These are phyloP conservation scores for Picea glauca DNA, from an alignment of 75 land plant species.

Conservation along the genomic window DNA sequence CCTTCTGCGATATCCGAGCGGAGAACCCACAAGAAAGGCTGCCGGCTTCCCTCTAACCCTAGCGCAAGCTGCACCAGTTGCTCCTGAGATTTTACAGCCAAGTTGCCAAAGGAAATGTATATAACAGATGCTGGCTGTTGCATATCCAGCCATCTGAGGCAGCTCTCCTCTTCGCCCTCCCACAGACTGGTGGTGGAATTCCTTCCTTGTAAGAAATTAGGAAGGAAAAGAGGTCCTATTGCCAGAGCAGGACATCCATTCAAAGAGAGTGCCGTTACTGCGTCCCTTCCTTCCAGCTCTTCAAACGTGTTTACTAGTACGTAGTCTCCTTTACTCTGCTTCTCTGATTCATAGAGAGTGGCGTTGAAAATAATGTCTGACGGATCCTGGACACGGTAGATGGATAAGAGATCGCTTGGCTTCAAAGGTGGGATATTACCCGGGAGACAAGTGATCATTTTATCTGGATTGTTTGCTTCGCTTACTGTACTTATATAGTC, in stretches of 20 bases:
- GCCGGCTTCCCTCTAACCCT: conserved; percentile 43
- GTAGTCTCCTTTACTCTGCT: not conserved
- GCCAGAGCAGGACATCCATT: not conserved
- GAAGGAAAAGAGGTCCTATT: not conserved
- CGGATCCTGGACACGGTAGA: not conserved
- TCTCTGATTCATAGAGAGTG: not conserved
- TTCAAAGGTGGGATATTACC: not conserved
- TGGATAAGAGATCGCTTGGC: not conserved
- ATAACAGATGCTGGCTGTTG: conserved; percentile 43
- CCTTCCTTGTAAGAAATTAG: not conserved
- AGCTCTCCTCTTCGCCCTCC: not conserved
- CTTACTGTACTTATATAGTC: not conserved
- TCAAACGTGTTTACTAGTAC: not conserved
- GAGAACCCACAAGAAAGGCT: conserved; percentile 62
- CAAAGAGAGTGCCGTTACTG: not conserved
- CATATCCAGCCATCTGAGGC: conserved; percentile 12
- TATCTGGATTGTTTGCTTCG: not conserved
- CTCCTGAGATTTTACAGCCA: conserved; percentile 12
- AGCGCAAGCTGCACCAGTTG: conserved; percentile 50
- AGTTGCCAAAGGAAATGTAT: conserved; percentile 62
- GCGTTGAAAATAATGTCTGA: not conserved
- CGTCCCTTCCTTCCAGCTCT: not conserved
- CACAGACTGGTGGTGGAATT: not conserved
- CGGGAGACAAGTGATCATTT: not conserved
- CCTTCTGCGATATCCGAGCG: not conserved